Evolutionary conservation across 2,329 filamentous ascomycete genomes (phyloP), one percentile per base, ranked within the genome.

Genomic region (Neofusicoccum umdonicola): DNA sequence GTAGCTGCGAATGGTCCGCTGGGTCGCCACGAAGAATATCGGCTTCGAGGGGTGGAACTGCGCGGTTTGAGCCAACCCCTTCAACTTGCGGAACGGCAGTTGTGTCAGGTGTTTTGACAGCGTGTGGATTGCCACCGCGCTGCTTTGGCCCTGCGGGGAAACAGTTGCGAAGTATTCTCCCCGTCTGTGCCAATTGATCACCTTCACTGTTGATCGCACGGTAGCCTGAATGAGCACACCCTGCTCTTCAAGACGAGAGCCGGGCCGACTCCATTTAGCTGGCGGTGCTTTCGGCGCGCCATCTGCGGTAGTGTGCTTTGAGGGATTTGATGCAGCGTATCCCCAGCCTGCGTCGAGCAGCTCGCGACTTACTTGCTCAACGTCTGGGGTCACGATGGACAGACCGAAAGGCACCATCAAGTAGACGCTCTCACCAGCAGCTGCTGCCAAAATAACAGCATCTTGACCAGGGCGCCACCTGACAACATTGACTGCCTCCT

Each of bases 91-190:
- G 87, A 99, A 98, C 31, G 95, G 96, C 68, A 95, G 89, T 78
- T 99, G 95, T 2, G 93, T 97, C 51, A 94, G 85, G 79, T 99
- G 95, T 78, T 96, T 97, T 65, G 91, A 95, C 67, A 99, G 83
- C 0, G 94, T 97, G 80, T 99, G 95, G 67, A 99, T 96, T 62
- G 92, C 90, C 62, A 99, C 92, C 4, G 95, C 92, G 72, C 87
- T 89, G 69, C 87, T 85, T 73, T 91, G 88, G 37, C 90, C 90
- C 12, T 86, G 85, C 0, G 95, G 93, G 57, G 92, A 96, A 22
- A 97, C 92, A 0, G 93, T 96, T 69, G 92, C 90, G 73, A 99
- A 90, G 81, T 97, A 97, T 76, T 98, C 94, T 70, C 95, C 95
- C 66, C 91, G 88, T 66, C 94, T 87, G 79, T 99, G 96, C 93